Evolutionary conservation across 352 stramenopile genomes (phyloP).

Genomic region (Globisporangium polare): DNA sequence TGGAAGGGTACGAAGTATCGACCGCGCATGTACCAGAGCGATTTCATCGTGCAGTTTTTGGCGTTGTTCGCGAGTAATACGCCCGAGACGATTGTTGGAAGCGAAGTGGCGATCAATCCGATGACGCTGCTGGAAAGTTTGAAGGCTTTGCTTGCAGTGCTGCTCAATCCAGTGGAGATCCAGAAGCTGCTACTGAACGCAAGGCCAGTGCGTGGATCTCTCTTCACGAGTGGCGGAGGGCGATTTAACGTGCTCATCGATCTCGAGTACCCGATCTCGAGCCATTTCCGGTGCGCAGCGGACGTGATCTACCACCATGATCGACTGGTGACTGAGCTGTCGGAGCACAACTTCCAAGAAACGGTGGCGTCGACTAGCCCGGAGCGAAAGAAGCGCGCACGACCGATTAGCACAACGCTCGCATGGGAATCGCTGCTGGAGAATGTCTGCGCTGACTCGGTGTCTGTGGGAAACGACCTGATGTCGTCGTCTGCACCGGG

Average conservation of each 20-base stretch:
- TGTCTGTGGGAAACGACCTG: conserved; percentile 18
- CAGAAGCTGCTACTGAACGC: conserved; percentile 38
- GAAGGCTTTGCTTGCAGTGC: conserved; percentile 31
- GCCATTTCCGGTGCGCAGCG: conserved; percentile 43
- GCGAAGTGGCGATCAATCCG: conserved; percentile 28
- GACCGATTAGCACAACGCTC: conserved; percentile 22
- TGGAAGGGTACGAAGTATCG: conserved; percentile 44
- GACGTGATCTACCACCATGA: conserved; percentile 62
- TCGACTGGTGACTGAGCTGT: conserved; percentile 27
- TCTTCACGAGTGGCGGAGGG: conserved; percentile 6
- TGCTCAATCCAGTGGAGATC: conserved; percentile 42
- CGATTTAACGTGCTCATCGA: conserved; percentile 17
- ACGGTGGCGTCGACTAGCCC: background rate
- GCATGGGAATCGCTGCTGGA: conserved; percentile 48
- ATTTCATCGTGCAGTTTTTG: conserved; percentile 64
- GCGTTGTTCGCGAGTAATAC: conserved; percentile 48
- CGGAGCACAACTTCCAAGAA: conserved; percentile 7
- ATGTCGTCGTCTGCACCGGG: conserved; percentile 14
- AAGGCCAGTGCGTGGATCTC: conserved; percentile 16
- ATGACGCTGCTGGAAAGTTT: conserved; percentile 35
- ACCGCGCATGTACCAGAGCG: conserved; percentile 28
- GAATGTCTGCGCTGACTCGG: conserved; percentile 28
- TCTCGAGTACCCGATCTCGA: conserved; percentile 39
- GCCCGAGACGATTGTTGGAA: conserved; percentile 19
- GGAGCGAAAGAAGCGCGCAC: conserved; percentile 10